Evolutionary conservation across 257 asterid genomes (phyloP), one percentile per base, ranked within the genome.

Genomic region (Jacaranda mimosifolia): DNA sequence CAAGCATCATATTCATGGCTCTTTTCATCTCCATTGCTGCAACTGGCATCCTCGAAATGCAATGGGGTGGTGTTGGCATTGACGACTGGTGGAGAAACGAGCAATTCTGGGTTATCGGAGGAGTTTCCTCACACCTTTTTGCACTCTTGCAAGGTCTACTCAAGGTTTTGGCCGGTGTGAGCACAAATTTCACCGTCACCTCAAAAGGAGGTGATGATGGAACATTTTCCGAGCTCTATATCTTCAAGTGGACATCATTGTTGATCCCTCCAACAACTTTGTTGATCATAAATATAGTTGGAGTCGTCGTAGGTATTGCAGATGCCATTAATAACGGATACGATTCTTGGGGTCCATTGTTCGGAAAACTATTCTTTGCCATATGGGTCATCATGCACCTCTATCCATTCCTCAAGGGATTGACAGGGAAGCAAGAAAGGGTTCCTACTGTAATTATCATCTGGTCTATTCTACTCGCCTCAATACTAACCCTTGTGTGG

Each of bases 21-120:
- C 93, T 94, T 74, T 94, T 94, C 88, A 79, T 86, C 82, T 84
- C 97, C 65, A 92, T 92, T 38, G 98, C 97, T 35, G 87, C 87
- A 12, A 91, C 98, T 0, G 96, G 98, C 4, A 75, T 89, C 84
- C 93, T 94, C 11, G 98, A 94, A 83, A 94, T 94, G 98, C 96
- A 87, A 80, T 94, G 98, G 98, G 98, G 98, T 55, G 92, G 97
- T 18, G 97, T 94, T 8, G 84, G 87, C n/a, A 74, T 94, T 26
- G 96, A 92, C 8, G 98, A 94, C 72, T 94, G 97, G 98, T 94
- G 97, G 98, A 89, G 98, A 83, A 94, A 91, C 72, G 97, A 94
- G 90, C 98, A 94, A 81, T 94, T 94, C 76, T 94, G 98, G 98
- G 98, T 94, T 43, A 91, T 94, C 19, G 98, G 98, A 52, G 98